These are phyloP conservation scores for Diddensiella transvaalensis DNA, from an alignment of 805 yeast species.

Conservation along the genomic window DNA sequence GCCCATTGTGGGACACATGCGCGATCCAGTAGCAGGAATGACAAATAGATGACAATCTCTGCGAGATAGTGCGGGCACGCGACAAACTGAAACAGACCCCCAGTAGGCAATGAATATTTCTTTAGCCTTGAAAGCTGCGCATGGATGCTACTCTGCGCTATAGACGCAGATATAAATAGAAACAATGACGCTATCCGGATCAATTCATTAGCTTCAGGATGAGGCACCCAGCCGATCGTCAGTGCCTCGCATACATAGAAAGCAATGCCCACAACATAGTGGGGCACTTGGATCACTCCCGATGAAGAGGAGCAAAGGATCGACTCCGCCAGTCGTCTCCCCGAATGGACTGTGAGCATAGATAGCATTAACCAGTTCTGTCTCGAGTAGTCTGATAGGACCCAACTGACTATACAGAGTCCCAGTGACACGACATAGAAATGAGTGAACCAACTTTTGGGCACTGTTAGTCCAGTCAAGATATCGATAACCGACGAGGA, in stretches of 20 bases:
- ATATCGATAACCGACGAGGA: constrained; percentile 6
- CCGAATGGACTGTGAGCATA: constrained; percentile 41
- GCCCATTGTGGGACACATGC: constrained; percentile 17
- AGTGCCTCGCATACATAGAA: constrained; percentile 39
- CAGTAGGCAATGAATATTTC: constrained; percentile 52
- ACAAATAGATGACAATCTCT: constrained; percentile 50
- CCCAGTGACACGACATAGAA: constrained; percentile 28
- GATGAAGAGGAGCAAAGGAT: constrained; percentile 34
- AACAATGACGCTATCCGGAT: constrained; percentile 17
- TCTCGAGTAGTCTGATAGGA: neutral
- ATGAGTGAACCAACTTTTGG: constrained; percentile 33
- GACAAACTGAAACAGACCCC: constrained; percentile 40
- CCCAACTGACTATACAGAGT: neutral
- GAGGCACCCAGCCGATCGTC: constrained; percentile 2
- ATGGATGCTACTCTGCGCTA: constrained; percentile 50
- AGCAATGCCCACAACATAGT: constrained; percentile 53
- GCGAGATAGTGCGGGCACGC: constrained; percentile 64
- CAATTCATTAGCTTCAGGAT: neutral
- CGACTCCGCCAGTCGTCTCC: constrained; percentile 51
- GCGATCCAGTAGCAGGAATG: constrained; percentile 23
- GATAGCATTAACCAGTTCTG: constrained; percentile 11
- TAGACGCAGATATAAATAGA: constrained; percentile 36
- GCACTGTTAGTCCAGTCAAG: constrained; percentile 25
- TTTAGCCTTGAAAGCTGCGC: constrained; percentile 43
- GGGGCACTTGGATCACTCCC: constrained; percentile 53